Conservation (phyloP, 805 yeast genomes). For the Deakozyma indianensis region DNA sequence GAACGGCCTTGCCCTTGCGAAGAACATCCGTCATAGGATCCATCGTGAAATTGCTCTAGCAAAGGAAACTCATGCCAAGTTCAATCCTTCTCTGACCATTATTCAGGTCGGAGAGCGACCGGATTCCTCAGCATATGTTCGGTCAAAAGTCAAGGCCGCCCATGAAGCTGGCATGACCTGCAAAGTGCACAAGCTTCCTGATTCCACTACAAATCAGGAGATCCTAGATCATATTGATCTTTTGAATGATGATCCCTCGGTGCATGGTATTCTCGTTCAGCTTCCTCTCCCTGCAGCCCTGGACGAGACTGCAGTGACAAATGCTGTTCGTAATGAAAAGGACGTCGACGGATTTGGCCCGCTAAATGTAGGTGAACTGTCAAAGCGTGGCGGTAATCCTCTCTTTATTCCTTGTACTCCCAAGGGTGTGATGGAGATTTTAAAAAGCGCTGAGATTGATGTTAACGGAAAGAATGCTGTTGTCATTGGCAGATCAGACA, state of each 20-base stretch:
- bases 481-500: slow-evolving; percentile 89
- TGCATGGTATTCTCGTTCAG: slow-evolving; percentile 82
- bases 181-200: slow-evolving; percentile 49
- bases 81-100: slow-evolving; percentile 64
- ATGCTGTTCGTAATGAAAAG: slow-evolving; percentile 64
- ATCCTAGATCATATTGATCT: slow-evolving; percentile 39
- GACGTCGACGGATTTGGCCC: slow-evolving; percentile 95
- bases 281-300: slow-evolving; percentile 75
- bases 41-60: slow-evolving; percentile 28
- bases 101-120: slow-evolving; percentile 84
- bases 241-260: slow-evolving; percentile 59
- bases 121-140: slow-evolving; percentile 83
- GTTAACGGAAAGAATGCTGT: slow-evolving; percentile 76
- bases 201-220: slow-evolving; percentile 43
- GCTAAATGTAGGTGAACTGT: slow-evolving; percentile 76
- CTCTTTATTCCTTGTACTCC: slow-evolving; percentile 90
- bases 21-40: slow-evolving; percentile 28
- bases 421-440: slow-evolving; percentile 72
- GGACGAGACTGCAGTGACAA: slow-evolving; percentile 67
- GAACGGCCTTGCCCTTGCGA: not conserved
- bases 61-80: slow-evolving; percentile 27
- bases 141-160: slow-evolving; percentile 85
- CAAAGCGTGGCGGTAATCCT: slow-evolving; percentile 76
- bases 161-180: slow-evolving; percentile 66
- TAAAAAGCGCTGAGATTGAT: slow-evolving; percentile 52